Percentiles rank a stretch among this genome's conserved stretches.
Evolutionary conservation across 2,329 filamentous ascomycete species (phyloP).

Genomic region (Purpureocillium lavendulum): DNA sequence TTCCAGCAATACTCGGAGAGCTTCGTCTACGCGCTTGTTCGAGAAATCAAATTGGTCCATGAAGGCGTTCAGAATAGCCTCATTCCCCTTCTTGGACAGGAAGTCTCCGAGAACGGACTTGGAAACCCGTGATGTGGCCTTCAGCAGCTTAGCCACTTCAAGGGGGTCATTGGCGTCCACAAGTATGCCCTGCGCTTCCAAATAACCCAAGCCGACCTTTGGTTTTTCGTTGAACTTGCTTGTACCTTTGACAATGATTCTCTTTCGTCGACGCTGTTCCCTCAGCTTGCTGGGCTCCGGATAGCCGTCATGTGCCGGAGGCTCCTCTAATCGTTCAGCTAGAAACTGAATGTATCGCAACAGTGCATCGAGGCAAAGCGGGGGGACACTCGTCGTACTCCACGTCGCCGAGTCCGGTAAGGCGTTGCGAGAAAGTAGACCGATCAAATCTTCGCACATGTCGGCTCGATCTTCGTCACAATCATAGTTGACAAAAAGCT

Average conservation of each 20-base stretch:
- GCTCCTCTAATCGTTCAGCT: constrained; percentile 72
- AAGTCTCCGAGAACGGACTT: constrained; percentile 90
- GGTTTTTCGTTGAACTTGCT: constrained; percentile 93
- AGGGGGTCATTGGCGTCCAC: constrained; percentile 62
- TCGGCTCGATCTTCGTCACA: constrained; percentile 88
- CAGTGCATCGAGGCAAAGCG: constrained; percentile 85
- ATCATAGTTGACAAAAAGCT: constrained; percentile 97
- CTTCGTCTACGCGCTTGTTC: constrained; percentile 82
- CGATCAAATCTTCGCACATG: constrained; percentile 91
- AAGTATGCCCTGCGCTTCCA: constrained; percentile 82
- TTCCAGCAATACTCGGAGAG: constrained; percentile 76
- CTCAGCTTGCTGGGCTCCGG: constrained; percentile 58
- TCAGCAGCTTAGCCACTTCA: constrained; percentile 79
- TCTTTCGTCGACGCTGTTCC: constrained; percentile 71
- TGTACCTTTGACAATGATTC: constrained; percentile 78
- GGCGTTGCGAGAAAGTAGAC: constrained; percentile 84
- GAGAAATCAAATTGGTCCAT: constrained; percentile 82
- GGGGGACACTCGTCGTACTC: constrained; percentile 97
- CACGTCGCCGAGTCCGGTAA: constrained; percentile 96
- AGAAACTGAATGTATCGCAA: constrained; percentile 89
- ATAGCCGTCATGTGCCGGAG: constrained; percentile 54
- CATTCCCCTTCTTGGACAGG: constrained; percentile 84
- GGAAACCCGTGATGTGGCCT: constrained; percentile 78
- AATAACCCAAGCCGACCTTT: constrained; percentile 77
- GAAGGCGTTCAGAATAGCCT: constrained; percentile 75